Evolutionary conservation across 1,284 basidiomycete species (phyloP).

Genomic region (Naganishia albida): DNA sequence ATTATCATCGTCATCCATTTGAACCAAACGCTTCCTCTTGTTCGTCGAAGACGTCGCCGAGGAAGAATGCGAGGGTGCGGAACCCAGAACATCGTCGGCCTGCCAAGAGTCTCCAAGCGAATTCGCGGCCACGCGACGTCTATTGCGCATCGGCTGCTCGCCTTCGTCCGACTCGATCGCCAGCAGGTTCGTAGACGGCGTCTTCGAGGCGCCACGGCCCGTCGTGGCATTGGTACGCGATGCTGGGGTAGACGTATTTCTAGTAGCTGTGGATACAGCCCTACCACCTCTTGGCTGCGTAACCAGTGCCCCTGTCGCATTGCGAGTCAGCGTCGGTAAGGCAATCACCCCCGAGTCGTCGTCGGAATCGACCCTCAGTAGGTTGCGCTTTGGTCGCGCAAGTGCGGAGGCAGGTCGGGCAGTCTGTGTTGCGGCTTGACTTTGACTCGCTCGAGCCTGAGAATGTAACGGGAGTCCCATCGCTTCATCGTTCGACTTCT

Average conservation of each 20-base stretch:
- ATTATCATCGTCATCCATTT: constrained; percentile 21
- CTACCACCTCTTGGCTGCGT: constrained; percentile 17
- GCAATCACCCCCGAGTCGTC: constrained; percentile 18
- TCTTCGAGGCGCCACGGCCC: neutral
- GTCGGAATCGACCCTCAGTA: constrained; percentile 17
- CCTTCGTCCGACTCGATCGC: constrained; percentile 22
- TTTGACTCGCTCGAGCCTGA: neutral
- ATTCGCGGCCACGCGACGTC: neutral
- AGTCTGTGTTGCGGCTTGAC: constrained; percentile 2
- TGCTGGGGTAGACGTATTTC: neutral
- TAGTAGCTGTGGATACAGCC: neutral
- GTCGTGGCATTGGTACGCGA: neutral
- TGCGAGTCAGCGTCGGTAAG: constrained; percentile 13
- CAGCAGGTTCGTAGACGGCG: neutral
- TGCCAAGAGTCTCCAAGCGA: constrained; percentile 1
- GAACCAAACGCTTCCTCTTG: constrained; percentile 22
- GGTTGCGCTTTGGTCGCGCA: constrained; percentile 2
- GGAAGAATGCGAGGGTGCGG: constrained; percentile 1
- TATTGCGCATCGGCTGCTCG: constrained; percentile 9
- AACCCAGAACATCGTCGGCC: constrained; percentile 15
- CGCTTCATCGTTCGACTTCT: neutral
- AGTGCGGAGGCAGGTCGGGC: neutral
- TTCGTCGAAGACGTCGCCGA: constrained; percentile 11
- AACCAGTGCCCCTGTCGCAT: neutral
- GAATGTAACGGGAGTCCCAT: constrained; percentile 1